Conservation (phyloP, 139 green algal species). For the Yamagishiella unicocca region DNA sequence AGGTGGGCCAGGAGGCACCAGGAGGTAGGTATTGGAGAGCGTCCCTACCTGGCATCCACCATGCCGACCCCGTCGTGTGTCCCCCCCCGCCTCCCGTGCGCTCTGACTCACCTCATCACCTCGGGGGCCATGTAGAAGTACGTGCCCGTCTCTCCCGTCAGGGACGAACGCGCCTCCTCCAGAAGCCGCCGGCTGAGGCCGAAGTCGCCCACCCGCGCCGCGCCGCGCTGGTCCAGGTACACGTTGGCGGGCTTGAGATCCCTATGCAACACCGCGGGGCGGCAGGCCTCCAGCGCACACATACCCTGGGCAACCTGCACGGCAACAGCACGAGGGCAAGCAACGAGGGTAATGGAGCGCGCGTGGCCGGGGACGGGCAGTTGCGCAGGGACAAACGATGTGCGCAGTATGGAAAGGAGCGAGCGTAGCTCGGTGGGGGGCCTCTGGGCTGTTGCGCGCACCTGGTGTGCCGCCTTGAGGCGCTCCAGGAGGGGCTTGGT, state of each 20-base stretch:
- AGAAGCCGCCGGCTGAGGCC: constrained; percentile 68
- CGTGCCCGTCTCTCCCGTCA: constrained; percentile 90
- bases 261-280: constrained; percentile 83
- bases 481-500: constrained; percentile 60
- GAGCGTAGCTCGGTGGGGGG: no score
- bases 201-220: constrained; percentile 83
- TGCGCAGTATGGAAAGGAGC: no score
- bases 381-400: no score
- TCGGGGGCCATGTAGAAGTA: constrained; percentile 94
- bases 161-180: constrained; percentile 26
- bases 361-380: no score
- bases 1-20: no score
- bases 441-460: constrained; percentile 42
- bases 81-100: not conserved
- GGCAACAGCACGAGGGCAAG: not conserved
- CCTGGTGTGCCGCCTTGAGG: constrained; percentile 71
- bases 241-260: constrained; percentile 92
- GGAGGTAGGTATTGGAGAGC: no score
- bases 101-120: constrained; percentile 69
- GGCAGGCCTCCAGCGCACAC: constrained; percentile 73
- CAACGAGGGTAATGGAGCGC: no score
- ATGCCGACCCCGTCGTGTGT: no score
- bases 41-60: no score
- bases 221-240: constrained; percentile 71
- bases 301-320: constrained; percentile 63